Evolutionary conservation across 208 protist species (phyloP), one percentile per base, ranked within the genome.

Genomic region (Sergeia podlipaevii): DNA sequence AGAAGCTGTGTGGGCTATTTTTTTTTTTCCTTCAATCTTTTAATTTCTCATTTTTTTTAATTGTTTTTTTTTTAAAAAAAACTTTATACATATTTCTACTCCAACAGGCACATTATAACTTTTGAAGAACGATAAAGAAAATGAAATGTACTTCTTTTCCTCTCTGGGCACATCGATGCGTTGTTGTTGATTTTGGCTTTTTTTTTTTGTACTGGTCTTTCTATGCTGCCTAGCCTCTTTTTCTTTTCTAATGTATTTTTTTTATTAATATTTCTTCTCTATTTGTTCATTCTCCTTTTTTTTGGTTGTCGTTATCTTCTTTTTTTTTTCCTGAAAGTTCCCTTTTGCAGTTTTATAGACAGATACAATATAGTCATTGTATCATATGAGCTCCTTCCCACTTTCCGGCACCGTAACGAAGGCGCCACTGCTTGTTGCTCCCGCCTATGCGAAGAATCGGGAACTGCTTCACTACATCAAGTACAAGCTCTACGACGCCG

Each of bases 401-500:
- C 80, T 92, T 6, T 70, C 36, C 49, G 82, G 86, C 36, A 67
- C 64, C 10, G 77, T 92, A 5, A 80, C 65, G 39, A 92, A 89
- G 49, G 67, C 74, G 1, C 64, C 67, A 15, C 70, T 94, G 18
- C 53, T 94, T 17, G 60, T 94, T 13, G 63, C 70, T 0, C 80
- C 86, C 0, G 51, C 68, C 38, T 83, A 80, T 51, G 79, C 86
- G 6, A 65, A 70, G 15, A 53, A 75, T 33, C 38, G 43, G 4
- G 80, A 86, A 4, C 65, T 91, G n/a, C 68, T 88, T n/a, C 66
- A 89, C 21, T 74, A 81, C 58, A 76, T 85, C 44, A 87, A 84
- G 46, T 89, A 79, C 65, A 80, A 77, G 32, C 69, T 95, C 21
- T 82, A 81, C 61, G 88, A 91, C 30, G 80, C 69, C 5, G 88